Evolutionary conservation across 495 filamentous ascomycete species (phyloP).

Genomic region (Penicillium manginii): DNA sequence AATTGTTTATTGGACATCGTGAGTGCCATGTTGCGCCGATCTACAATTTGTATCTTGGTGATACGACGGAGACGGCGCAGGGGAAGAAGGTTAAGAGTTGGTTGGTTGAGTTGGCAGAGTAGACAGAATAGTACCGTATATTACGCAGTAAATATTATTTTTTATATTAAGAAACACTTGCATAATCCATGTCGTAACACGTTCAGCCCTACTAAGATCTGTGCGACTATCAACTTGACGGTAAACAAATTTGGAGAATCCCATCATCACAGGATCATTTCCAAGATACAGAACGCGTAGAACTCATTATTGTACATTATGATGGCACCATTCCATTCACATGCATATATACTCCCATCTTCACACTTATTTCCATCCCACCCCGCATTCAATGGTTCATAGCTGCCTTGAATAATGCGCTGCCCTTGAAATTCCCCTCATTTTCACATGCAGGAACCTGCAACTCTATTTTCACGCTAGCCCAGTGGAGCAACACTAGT

Average conservation of each 20-base stretch:
- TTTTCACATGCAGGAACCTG: constrained; percentile 3
- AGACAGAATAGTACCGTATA: not conserved
- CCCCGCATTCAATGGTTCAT: too few relatives aligned
- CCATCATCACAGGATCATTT: not conserved
- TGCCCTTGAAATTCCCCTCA: not conserved
- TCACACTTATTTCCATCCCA: not conserved
- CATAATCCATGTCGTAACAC: too few relatives aligned
- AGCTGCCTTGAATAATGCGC: not conserved
- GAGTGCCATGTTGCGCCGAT: constrained; percentile 51
- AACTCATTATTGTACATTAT: not conserved
- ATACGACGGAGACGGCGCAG: constrained; percentile 43
- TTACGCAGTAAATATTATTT: not conserved
- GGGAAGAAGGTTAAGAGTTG: constrained; percentile 40
- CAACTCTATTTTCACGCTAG: not conserved
- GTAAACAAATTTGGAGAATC: not conserved
- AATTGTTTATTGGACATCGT: constrained; percentile 40
- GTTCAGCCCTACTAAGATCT: too few relatives aligned
- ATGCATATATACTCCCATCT: not conserved
- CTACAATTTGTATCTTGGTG: constrained; percentile 44
- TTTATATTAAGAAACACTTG: too few relatives aligned
- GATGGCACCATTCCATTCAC: not conserved
- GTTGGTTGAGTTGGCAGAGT: constrained; percentile 28
- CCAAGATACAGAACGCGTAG: not conserved
- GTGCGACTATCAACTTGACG: too few relatives aligned
- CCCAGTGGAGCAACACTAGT: not conserved